Evolutionary conservation across 169 alveolate genomes (phyloP), one percentile per base, ranked within the genome.

Genomic region (Cryptosporidium tyzzeri): DNA sequence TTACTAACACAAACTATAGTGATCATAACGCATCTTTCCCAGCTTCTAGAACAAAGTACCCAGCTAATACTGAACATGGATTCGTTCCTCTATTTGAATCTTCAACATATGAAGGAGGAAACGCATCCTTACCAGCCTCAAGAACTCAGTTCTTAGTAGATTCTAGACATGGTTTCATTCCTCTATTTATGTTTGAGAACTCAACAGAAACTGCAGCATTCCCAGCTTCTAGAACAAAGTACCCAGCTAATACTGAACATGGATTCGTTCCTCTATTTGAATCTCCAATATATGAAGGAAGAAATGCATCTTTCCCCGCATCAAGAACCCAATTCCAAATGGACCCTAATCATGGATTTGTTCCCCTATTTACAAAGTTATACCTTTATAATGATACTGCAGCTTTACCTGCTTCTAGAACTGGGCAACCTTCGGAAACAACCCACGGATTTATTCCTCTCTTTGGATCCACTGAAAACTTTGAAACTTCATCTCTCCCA

Each of bases 391-490:
- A 58, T 35, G 86, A 58, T 31, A 55, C 70, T 14, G 86, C 71
- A 73, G 39, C 86, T 18, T 33, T 73, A 9, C 86, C 86, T 12
- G 68, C 86, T n/a, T 73, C 86, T n/a, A 73, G 86, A 33, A 73
- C 86, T 12, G 51, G 70, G 3, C 39, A 51, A n/a, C 69, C 86
- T 1, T 23, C 70, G 41, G 44, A 53, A 39, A 21, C 71, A 4
- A 18, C 3, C 29, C 86, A 73, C 29, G 86, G 86, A 14, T 73
- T 53, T 29, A 50, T 59, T 73, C 86, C 69, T 4, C 12, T 73
- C 12, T 53, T 73, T 59, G 70, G n/a, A 18, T 53, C 71, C 10
- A n/a, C 5, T 18, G 37, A 23, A 4, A 31, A 29, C 7, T 55
- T 55, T 14, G 39, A 18, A 5, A 58, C 71, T 8, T 26, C 71